Evolutionary conservation across 2,329 filamentous ascomycete genomes (phyloP), one percentile per base, ranked within the genome.

Genomic region (Exophiala oligosperma): DNA sequence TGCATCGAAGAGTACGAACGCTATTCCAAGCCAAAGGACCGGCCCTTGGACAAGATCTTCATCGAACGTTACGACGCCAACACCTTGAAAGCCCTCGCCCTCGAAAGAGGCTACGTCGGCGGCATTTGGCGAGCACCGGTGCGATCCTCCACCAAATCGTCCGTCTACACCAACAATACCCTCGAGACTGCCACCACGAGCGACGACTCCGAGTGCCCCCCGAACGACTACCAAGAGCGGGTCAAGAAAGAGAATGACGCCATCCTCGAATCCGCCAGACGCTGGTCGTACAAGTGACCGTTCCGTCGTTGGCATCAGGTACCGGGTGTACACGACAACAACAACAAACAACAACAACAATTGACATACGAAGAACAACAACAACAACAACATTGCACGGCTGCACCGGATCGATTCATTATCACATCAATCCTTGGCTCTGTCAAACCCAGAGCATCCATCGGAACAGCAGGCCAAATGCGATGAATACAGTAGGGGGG

Each of bases 1-100:
- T 83, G 90, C 37, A 72, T 94, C 37, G 79, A 84, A 51, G 92
- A 97, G 73, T 96, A 96, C 76, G 78, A 80, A 62, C 76, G 77
- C 1, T 92, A 86, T 65, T 77, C 81, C 0, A 72, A 70, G 37
- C 74, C 75, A 0, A 84, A 84, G 60, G 74, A 77, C 14, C 77
- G 82, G 29, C 69, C 73, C 4, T 50, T 67, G 38, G 66, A 68
- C 56, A 65, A 66, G 35, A 57, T 53, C 37, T 68, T 68, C 52
- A 67, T 68, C 24, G 37, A 52, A 43, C 56, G 59, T 14, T 68
- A 65, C 55, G 62, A 68, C 48, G 57, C 62, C 12, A 53, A 60
- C 4, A 38, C 54, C 2, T 59, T 68, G 23, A 68, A 68, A 52
- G 50, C 64, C 5, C 46, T 67, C 2, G 66, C 66, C 12, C 51